These are phyloP conservation scores for Trifolium pratense DNA, from an alignment of 306 rosid genomes.

Conservation along the genomic window DNA sequence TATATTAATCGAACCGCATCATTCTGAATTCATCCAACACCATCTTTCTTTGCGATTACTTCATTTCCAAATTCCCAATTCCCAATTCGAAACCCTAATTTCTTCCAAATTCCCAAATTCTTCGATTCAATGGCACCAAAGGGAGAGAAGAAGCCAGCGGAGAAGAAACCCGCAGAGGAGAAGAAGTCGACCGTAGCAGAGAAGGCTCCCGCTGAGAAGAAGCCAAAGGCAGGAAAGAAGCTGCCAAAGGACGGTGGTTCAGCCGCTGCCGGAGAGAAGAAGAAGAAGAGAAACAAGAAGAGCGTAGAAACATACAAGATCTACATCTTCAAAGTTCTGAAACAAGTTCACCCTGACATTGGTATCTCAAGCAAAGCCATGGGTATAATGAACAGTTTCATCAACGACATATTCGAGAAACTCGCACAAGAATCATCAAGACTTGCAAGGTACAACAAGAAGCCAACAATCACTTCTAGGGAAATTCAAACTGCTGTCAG, in stretches of 20 bases:
- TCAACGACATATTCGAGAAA: constrained; percentile 79
- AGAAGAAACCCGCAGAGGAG: constrained; percentile 72
- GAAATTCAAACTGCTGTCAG: constrained; percentile 83
- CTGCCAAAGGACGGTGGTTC: constrained; percentile 64
- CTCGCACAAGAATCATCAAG: constrained; percentile 73
- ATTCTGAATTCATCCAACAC: not conserved
- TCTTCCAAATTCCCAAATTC: not conserved
- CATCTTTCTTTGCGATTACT: too few relatives aligned
- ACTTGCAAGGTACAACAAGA: constrained; percentile 80
- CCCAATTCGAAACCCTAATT: constrained; percentile 26
- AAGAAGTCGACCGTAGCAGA: constrained; percentile 64
- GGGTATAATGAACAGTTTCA: constrained; percentile 81
- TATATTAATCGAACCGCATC: not conserved
- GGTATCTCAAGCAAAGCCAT: constrained; percentile 81
- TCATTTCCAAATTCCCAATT: too few relatives aligned
- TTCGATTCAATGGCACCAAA: constrained; percentile 55
- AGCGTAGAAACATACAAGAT: constrained; percentile 76
- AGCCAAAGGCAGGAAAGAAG: constrained; percentile 83
- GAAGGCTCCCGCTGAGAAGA: constrained; percentile 78
- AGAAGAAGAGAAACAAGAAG: constrained; percentile 77
- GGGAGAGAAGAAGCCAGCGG: constrained; percentile 71
- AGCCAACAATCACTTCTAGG: constrained; percentile 74
- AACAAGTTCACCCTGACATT: constrained; percentile 78
- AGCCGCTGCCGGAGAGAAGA: constrained; percentile 59
- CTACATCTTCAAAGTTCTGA: constrained; percentile 76